Evolutionary conservation across 2,329 filamentous ascomycete genomes (phyloP).

Genomic region (Colletotrichum musae): DNA sequence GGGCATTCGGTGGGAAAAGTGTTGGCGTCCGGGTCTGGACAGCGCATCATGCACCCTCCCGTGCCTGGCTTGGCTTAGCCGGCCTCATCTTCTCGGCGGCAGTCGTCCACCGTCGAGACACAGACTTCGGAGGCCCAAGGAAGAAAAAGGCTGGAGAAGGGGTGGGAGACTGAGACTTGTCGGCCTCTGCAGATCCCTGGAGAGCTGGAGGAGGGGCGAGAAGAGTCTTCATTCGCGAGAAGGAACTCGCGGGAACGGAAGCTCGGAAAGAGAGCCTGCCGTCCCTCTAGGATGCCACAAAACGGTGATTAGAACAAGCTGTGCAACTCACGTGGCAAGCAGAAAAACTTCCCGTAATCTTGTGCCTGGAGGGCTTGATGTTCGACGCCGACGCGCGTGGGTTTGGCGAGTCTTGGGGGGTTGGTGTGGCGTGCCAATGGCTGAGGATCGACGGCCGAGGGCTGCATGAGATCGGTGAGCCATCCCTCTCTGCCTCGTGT

Average conservation of each 20-base stretch:
- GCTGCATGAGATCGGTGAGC: constrained; percentile 2
- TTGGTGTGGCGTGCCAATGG: constrained; percentile 17
- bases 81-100: neutral
- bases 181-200: no score
- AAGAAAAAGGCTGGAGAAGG: neutral
- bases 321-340: constrained; percentile 20
- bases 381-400: neutral
- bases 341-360: neutral
- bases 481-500: neutral
- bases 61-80: neutral
- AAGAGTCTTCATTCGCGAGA: no score
- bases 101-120: neutral
- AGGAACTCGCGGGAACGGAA: neutral
- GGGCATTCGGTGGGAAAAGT: constrained; percentile 1
- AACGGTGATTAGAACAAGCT: neutral
- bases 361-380: neutral
- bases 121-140: neutral
- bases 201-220: no score
- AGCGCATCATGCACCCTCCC: constrained; percentile 24
- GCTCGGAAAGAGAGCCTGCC: neutral
- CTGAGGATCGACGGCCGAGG: constrained; percentile 9
- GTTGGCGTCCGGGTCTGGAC: neutral
- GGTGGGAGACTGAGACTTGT: no score
- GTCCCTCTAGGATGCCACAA: neutral
- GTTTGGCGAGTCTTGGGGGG: neutral